Evolutionary conservation across 2,329 filamentous ascomycete species (phyloP).

Genomic region (Emmonsiellopsis sp.): DNA sequence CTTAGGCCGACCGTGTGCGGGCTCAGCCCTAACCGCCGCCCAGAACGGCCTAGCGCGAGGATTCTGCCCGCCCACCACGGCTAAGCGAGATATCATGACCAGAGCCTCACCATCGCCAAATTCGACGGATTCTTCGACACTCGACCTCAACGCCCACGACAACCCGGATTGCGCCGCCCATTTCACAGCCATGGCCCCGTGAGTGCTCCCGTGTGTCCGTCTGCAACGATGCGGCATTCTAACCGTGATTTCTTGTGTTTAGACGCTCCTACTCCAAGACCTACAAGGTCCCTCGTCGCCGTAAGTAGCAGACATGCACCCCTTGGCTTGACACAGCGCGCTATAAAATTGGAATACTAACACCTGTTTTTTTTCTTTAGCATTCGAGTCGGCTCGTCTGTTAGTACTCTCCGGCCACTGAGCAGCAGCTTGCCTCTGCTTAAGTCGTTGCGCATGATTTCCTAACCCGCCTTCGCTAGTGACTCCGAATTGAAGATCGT

Average conservation of each 20-base stretch:
- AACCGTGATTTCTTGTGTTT: conserved; percentile 13
- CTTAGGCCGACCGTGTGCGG: conserved; percentile 12
- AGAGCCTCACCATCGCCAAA: conserved; percentile 4
- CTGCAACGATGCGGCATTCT: not conserved
- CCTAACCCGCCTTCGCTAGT: conserved; percentile 59
- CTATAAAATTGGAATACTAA: conserved; percentile 7
- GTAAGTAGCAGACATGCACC: conserved; percentile 29
- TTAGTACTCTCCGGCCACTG: conserved; percentile 93
- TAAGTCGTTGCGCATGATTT: conserved; percentile 70
- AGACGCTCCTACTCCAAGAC: conserved; percentile 90
- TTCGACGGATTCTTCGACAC: conserved; percentile 4
- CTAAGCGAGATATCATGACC: conserved; percentile 8
- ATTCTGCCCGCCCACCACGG: not conserved
- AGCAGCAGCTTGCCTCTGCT: conserved; percentile 95
- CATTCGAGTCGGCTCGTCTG: conserved; percentile 99
- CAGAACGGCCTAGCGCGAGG: not conserved
- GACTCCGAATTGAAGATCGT: conserved; percentile 99
- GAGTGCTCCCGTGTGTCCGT: conserved; percentile 13
- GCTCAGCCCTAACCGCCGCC: conserved; percentile 11
- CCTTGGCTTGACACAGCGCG: not conserved
- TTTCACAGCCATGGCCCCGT: conserved; percentile 38
- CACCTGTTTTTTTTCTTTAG: conserved; percentile 23
- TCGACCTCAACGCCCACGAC: conserved; percentile 9
- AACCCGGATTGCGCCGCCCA: conserved; percentile 20
- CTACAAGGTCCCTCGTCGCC: conserved; percentile 95